Base-by-base conservation (phyloP, 306 rosid genomes). In the Rubus idaeus region DNA sequence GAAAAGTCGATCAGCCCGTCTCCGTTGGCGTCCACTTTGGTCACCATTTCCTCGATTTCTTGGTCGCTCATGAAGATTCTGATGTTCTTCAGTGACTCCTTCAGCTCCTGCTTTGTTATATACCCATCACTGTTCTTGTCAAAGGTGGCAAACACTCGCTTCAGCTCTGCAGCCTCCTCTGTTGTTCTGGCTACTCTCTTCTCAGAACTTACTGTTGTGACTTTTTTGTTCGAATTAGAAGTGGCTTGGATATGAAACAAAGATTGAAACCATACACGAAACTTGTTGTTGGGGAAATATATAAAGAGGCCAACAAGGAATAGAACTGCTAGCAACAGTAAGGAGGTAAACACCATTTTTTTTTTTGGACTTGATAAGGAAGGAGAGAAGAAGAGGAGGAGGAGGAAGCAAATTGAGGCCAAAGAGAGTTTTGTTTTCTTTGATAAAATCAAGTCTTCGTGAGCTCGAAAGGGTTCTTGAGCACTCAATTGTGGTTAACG, bases 91-190 rank as follows among this genome's bases (percentile, higher is more conserved):
- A 91, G 73, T 4, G 93, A 88, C 53, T 92, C 93, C 58, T 47
- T 85, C 41, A 92, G 86, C 85, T 92, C 97, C 45, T 86, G 79
- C 88, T 73, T 83, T 17, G 96, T 89, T 79, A 92, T 84, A 80
- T 86, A 90, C 0, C 96, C 96, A 7, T 92, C 97, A 7, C 86
- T 89, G 65, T 92, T 88, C 87, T 88, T 92, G 88, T 92, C 97
- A 26, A 92, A 92, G 0, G 93, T 92, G 6, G 89, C 79, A 39
- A 90, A 92, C 58, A 92, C 83, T 49, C 66, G 83, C 41, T 75
- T 81, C 0, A 90, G 89, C 83, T 90, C 90, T 3, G 76, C 70
- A 49, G 63, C 74, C 41, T 65, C 76, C 78, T 5, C 46, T 8
- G 5, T 8, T 42, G 46, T 42, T 42, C 46, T 42, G 46, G 8